Evolutionary conservation across 75 land plant genomes (phyloP), one percentile per base, ranked within the genome.

Genomic region (Chamaecyparis obtusa): DNA sequence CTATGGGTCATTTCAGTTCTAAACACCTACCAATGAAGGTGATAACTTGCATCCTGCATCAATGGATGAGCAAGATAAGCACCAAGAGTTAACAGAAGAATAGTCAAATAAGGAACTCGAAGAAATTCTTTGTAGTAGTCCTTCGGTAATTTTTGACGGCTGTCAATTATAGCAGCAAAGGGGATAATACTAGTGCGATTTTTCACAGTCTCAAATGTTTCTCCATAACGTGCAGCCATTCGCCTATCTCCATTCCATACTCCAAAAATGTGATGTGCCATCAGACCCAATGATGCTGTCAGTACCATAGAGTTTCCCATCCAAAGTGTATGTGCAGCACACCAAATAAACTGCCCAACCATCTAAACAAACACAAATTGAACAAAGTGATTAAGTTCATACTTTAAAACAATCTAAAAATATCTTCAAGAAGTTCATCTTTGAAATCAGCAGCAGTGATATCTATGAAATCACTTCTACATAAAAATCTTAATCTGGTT

Each of bases 281-380:
- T 93, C 33, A 98, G 90, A 16, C 99, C 99, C 36, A 95, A 9
- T 3, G 99, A 98, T 11, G 99, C 95, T 49, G 99, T 93, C 37
- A 92, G 87, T 48, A 94, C 92, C 54, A 98, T 95, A 9, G 99
- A 93, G 90, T 94, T 96, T 30, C 97, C 99, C 36, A 96, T 95
- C 99, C 99, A 98, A 9, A 98, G 77, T 3, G 96, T 96, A 87
- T 98, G 99, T 83, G 99, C 99, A 71, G 95, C 35, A 87, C 99
- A 98, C 99, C 99, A 98, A 7, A 98, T 90, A 44, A 98, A 93
- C 87, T 98, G 99, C 85, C 99, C 99, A 85, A 95, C 99, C 99
- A 98, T 96, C 99, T 98, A 88, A 24, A 69, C 36, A 30, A n/a
- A 76, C 3, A 86, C 51, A 69, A 37, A 44, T 60, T 33, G 39